Evolutionary conservation across 2,329 filamentous ascomycete species (phyloP).

Genomic region (Sarocladium brachiariae): DNA sequence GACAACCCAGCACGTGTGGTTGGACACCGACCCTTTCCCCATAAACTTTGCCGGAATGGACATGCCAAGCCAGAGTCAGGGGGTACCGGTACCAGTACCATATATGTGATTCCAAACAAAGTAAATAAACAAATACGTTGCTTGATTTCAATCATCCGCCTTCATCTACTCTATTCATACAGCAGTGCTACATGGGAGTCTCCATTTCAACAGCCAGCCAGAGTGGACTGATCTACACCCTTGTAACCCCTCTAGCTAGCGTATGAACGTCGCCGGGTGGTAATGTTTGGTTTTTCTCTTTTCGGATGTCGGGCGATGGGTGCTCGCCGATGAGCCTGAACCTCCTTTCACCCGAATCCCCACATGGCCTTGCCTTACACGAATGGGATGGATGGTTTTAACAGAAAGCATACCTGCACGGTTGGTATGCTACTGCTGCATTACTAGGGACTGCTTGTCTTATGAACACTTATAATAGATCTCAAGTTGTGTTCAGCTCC

Average conservation of each 20-base stretch:
- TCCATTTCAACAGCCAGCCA: neutral
- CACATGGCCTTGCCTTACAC: too few species aligned
- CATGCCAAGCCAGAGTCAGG: neutral
- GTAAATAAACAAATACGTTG: neutral
- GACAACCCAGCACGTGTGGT: neutral
- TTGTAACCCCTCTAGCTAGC: neutral
- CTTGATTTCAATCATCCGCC: too few species aligned
- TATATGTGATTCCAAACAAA: neutral
- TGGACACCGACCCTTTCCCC: neutral
- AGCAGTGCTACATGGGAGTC: neutral
- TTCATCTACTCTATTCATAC: neutral
- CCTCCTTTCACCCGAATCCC: neutral
- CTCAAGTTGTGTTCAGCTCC: too few species aligned
- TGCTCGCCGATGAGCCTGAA: neutral
- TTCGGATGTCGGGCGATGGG: neutral
- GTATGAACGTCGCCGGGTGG: neutral
- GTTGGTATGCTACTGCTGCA: too few species aligned
- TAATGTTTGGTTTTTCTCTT: neutral
- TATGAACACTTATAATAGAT: too few species aligned
- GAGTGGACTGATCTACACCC: neutral
- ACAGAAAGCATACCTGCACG: too few species aligned
- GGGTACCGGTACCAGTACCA: neutral
- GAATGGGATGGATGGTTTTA: too few species aligned
- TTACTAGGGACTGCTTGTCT: too few species aligned
- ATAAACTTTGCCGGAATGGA: neutral